A percentile compares a stretch with the other conserved stretches of the same genome.
Conservation (phyloP, 2,329 filamentous ascomycete genomes). For the Aspergillus melleus region DNA sequence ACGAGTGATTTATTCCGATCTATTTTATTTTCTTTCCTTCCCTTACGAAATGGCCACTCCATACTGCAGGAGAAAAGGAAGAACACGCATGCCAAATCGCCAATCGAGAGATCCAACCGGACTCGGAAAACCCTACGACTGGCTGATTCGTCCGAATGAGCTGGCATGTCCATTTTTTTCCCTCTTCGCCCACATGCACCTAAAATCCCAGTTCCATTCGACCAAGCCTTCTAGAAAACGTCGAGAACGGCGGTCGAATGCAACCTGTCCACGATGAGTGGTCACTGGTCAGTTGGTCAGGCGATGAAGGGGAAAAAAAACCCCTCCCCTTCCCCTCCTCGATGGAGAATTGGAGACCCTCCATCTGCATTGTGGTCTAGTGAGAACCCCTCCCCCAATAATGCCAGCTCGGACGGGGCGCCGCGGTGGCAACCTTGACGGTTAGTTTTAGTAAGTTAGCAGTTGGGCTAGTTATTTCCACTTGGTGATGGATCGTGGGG, state of each 20-base stretch:
- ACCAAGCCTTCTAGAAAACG: slow-evolving; percentile 36
- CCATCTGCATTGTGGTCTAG: background rate
- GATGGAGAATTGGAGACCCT: background rate
- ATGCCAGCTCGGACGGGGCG: background rate
- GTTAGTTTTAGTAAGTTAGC: background rate
- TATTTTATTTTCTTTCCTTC: background rate
- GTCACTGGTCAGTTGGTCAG: background rate
- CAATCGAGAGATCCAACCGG: background rate
- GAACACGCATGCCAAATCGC: too few relatives aligned
- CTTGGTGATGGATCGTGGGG: background rate
- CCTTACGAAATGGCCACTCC: background rate
- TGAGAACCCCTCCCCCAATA: background rate
- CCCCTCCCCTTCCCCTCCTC: background rate
- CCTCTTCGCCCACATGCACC: slow-evolving; percentile 1
- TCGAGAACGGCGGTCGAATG: slow-evolving; percentile 29
- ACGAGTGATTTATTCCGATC: background rate
- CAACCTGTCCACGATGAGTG: background rate
- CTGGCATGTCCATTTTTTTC: background rate
- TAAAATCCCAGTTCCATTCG: slow-evolving; percentile 17
- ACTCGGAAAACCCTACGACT: background rate
- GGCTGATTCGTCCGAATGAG: background rate
- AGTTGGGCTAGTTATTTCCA: background rate
- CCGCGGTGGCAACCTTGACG: background rate
- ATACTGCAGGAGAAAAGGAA: too few relatives aligned
- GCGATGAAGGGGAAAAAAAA: background rate